These are phyloP conservation scores for Bombardia bombarda DNA, from an alignment of 495 filamentous ascomycete genomes.

Conservation along the genomic window DNA sequence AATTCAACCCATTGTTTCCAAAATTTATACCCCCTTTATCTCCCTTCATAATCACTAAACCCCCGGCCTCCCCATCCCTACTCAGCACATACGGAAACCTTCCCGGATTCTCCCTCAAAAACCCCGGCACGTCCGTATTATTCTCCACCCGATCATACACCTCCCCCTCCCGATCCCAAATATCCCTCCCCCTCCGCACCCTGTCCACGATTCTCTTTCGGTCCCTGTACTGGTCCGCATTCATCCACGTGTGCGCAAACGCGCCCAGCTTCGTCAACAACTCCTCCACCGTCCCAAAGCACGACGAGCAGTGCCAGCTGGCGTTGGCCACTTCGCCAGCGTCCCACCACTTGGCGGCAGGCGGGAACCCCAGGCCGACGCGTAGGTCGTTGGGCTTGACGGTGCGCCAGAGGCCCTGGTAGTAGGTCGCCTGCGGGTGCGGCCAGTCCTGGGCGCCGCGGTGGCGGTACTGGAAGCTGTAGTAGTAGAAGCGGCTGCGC, in stretches of 20 bases:
- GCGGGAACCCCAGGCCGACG: conserved; percentile 30
- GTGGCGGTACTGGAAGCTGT: conserved; percentile 49
- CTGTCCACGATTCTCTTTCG: conserved; percentile 32
- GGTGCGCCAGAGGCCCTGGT: conserved; percentile 35
- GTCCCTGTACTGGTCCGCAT: conserved; percentile 33
- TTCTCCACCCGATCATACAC: conserved; percentile 37
- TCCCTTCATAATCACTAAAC: conserved; percentile 25
- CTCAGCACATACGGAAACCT: conserved; percentile 31
- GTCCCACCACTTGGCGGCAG: conserved; percentile 22
- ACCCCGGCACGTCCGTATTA: conserved; percentile 36
- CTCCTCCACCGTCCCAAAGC: conserved; percentile 43
- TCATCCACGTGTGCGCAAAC: conserved; percentile 42
- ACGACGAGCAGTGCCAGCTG: conserved; percentile 49
- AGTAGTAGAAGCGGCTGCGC: conserved; percentile 47
- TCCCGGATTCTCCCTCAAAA: conserved; percentile 24
- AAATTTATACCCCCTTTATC: background rate
- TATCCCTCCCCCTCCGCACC: conserved; percentile 40
- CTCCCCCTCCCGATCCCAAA: conserved; percentile 41
- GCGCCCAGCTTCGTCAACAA: conserved; percentile 43
- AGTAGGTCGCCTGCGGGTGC: conserved; percentile 50
- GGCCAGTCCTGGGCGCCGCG: conserved; percentile 41
- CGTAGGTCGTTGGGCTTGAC: conserved; percentile 42
- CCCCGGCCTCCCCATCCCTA: conserved; percentile 31
- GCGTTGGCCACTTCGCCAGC: conserved; percentile 37
- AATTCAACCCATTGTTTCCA: no score